Conservation (phyloP, 129 eudicot species). For the Escallonia herrerae region DNA sequence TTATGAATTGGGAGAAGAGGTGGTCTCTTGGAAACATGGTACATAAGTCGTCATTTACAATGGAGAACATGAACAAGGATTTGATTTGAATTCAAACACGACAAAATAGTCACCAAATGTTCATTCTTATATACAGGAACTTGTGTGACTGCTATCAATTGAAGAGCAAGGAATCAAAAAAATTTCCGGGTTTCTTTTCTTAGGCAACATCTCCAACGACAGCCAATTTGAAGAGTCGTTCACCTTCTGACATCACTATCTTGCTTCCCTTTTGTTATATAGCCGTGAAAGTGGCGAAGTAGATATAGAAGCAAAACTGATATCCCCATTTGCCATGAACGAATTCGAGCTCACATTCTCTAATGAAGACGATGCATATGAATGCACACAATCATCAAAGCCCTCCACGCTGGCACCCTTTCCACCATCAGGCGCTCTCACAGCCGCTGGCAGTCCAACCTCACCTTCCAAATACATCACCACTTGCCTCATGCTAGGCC, state of each 20-base stretch:
- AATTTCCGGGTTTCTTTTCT: too few relatives aligned
- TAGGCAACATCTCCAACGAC: too few relatives aligned
- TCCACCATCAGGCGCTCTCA: conserved; percentile 14
- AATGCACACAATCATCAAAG: conserved; percentile 17
- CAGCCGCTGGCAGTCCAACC: conserved; percentile 20
- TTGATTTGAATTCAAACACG: too few relatives aligned
- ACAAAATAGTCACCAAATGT: too few relatives aligned
- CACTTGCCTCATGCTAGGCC: conserved; percentile 43
- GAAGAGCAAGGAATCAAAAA: too few relatives aligned
- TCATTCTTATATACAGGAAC: too few relatives aligned
- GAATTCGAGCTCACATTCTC: conserved; percentile 14
- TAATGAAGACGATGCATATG: conserved; percentile 25
- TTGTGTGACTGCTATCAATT: too few relatives aligned
- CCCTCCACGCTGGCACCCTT: conserved; percentile 12
- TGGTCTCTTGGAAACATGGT: too few relatives aligned
- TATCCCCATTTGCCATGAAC: conserved; percentile 8
- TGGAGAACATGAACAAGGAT: too few relatives aligned
- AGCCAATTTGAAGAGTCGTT: too few relatives aligned
- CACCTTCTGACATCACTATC: conserved; percentile 4
- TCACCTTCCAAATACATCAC: conserved; percentile 29
- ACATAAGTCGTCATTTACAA: too few relatives aligned
- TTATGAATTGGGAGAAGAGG: too few relatives aligned
- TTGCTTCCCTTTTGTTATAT: conserved; percentile 4
- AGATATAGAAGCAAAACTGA: conserved; percentile 21
- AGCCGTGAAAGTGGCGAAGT: conserved; percentile 26